Conservation (phyloP, 2,329 filamentous ascomycete species). For the Aureobasidium subglaciale region DNA sequence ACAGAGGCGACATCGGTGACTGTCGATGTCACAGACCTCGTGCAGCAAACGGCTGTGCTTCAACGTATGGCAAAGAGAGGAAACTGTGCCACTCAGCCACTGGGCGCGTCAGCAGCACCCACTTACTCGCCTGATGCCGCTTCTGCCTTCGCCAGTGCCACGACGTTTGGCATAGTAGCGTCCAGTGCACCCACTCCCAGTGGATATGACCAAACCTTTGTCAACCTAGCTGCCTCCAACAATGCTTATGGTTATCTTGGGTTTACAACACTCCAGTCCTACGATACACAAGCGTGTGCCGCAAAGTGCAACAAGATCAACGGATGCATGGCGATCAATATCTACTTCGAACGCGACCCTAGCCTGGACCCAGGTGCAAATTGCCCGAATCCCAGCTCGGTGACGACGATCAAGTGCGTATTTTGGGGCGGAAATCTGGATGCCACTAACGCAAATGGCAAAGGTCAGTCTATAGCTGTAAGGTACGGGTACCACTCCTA, state of each 20-base stretch:
- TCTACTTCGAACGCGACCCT: slow-evolving; percentile 19
- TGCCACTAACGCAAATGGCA: slow-evolving; percentile 20
- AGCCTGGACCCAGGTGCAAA: too few species aligned
- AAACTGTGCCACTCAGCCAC: neutral
- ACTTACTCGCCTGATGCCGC: neutral
- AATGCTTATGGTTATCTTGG: slow-evolving; percentile 17
- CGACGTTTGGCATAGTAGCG: slow-evolving; percentile 15
- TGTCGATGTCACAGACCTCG: too few species aligned
- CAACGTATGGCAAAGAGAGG: too few species aligned
- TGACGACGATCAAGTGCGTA: slow-evolving; percentile 29
- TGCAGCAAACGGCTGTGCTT: too few species aligned
- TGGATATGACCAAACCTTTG: slow-evolving; percentile 18
- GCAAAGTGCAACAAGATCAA: slow-evolving; percentile 9
- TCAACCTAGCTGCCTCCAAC: slow-evolving; percentile 16
- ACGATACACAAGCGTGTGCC: slow-evolving; percentile 8
- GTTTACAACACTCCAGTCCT: slow-evolving; percentile 4
- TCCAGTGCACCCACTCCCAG: slow-evolving; percentile 11
- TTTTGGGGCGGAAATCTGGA: slow-evolving; percentile 27
- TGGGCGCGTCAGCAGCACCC: neutral
- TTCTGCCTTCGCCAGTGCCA: neutral
- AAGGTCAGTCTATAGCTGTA: too few species aligned
- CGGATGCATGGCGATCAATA: slow-evolving; percentile 14
- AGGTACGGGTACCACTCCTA: slow-evolving; percentile 30
- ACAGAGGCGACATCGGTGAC: too few species aligned
- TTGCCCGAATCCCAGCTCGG: too few species aligned